These are phyloP conservation scores for Noccaea bulbosa DNA, from an alignment of 345 rosid species.

Conservation along the genomic window DNA sequence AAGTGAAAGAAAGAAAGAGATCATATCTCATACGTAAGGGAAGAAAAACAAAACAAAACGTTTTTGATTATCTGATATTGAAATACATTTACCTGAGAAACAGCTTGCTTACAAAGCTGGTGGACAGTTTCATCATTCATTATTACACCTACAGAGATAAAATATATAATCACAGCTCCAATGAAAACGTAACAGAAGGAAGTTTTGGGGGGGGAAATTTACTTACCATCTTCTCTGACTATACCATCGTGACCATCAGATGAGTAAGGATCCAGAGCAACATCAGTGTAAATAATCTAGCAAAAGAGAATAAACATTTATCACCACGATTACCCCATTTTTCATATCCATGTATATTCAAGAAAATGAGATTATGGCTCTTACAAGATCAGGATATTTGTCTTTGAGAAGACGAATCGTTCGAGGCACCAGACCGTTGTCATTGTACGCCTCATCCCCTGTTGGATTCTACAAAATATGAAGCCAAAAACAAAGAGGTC, in stretches of 20 bases:
- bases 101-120: constrained; percentile 47
- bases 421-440: constrained; percentile 88
- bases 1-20: background rate
- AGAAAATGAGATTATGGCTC: constrained; percentile 3
- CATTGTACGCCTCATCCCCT: constrained; percentile 94
- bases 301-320: background rate
- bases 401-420: constrained; percentile 54
- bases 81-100: constrained; percentile 38
- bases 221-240: constrained; percentile 59
- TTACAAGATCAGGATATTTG: constrained; percentile 59
- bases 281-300: constrained; percentile 62
- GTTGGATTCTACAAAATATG: constrained; percentile 58
- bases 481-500: constrained; percentile 27
- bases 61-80: no score
- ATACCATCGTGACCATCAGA: constrained; percentile 67
- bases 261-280: constrained; percentile 64
- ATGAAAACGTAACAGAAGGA: background rate
- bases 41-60: no score
- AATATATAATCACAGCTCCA: constrained; percentile 13
- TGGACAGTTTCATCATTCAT: constrained; percentile 45
- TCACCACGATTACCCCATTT: background rate
- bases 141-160: constrained; percentile 35
- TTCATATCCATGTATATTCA: constrained; percentile 1
- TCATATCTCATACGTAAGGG: constrained; percentile 14
- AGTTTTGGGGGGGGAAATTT: background rate